Evolutionary conservation across 495 filamentous ascomycete species (phyloP), one percentile per base, ranked within the genome.

Genomic region (Lasiosphaeria hispida): DNA sequence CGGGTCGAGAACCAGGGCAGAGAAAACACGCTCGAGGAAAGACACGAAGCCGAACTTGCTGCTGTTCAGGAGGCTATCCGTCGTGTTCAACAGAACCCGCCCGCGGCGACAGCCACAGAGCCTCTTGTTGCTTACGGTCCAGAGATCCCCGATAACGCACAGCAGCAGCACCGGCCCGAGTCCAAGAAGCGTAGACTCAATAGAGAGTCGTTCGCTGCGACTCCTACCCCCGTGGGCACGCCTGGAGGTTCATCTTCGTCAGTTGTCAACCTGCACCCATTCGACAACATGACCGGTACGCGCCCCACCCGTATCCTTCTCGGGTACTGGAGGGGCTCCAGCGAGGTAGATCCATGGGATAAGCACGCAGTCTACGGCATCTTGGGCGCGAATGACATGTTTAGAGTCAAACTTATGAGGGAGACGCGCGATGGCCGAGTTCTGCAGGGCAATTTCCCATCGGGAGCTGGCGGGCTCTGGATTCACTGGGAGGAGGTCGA

Each of bases 281-380:
- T 58, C 13, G 60, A 52, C 52, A 41, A 53, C n/a, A 41, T 61
- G 48, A 64, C 53, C 4, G 62, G 76, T 14, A 72, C 63, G 0
- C 74, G 79, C 5, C 75, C 79, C 7, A 77, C 72, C 2, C 65
- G 75, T 7, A 76, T 82, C 50, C 68, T 80, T 10, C 59, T 83
- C 7, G 80, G 80, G 3, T 74, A 71, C 62, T 83, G 80, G 80
- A 70, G 64, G 39, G 63, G 69, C 17, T 82, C 80, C 0, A 69
- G 59, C n/a, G 68, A 71, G 17, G 18, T 49, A 0, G 64, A 71
- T 3, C 59, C 64, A 5, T 62, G 64, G 11, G 72, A 82, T 53
- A 77, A 76, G 53, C 80, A 82, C 58, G 80, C 78, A 0, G 77
- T 81, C 4, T 79, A 74, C 33, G 80, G 80, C 4, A 75, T 83